Evolutionary conservation across 23 red algal genomes (phyloP), one percentile per base, ranked within the genome.

Genomic region (Agarophyton chilense): DNA sequence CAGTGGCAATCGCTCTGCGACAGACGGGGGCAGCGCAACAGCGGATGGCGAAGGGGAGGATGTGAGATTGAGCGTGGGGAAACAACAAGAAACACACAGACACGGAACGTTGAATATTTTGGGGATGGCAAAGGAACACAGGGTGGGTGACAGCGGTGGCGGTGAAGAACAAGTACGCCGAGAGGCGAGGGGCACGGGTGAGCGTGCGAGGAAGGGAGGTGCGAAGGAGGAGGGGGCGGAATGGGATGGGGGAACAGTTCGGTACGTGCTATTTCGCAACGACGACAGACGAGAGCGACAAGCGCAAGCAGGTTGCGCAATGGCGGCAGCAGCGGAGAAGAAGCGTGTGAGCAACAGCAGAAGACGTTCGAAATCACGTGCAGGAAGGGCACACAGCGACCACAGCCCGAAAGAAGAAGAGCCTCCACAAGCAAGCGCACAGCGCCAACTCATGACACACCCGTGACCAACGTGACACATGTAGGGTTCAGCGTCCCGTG

Each of bases 241-340:
- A 13, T 13, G 45, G 45, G 45, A 49, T 10, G 52, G 52, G 19
- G 29, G 2, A 31, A 12, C 31, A 14, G 60, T 35, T 25, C 60
- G 60, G 60, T 65, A 65, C 60, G 60, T 65, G 60, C 60, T 65
- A 65, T 65, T 18, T 65, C 60, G 29, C 60, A 65, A 65, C 44
- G 29, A 14, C 31, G 60, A 1, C 17, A 10, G 8, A 31, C 29
- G 13, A 11, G 31, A 10, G 31, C 17, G 3, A 10, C 25, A 14
- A 35, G 60, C 60, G 60, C 60, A 38, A 38, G 60, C 60, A 65
- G 31, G 21, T 65, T 65, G 60, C 60, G 60, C 60, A 65, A 65
- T 65, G 44, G 44, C 44, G 44, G 44, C 44, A 47, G 44, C 44
- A 12, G 44, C 44, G 44, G 44, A 47, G 44, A 24, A 62, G 1